Evolutionary conservation across 805 yeast species (phyloP).

Genomic region (Barnettozyma botsteinii): DNA sequence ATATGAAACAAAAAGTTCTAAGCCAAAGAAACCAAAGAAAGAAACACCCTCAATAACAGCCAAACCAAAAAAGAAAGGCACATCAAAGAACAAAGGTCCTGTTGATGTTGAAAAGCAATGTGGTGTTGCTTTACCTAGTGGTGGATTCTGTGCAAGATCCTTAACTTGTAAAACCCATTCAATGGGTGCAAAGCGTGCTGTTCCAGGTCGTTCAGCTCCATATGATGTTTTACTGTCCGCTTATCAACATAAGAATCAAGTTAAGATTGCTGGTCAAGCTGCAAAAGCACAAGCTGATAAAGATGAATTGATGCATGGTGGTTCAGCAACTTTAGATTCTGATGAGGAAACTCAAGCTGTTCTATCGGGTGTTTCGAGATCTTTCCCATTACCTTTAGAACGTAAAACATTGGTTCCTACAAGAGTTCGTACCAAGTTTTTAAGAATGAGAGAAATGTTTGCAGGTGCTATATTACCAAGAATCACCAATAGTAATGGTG

Average conservation of each 20-base stretch:
- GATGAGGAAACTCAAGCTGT: slow-evolving; percentile 93
- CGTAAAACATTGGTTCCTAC: slow-evolving; percentile 66
- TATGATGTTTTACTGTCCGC: slow-evolving; percentile 84
- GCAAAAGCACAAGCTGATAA: slow-evolving; percentile 75
- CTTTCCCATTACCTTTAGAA: slow-evolving; percentile 81
- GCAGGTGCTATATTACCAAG: slow-evolving; percentile 76
- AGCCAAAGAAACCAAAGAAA: slow-evolving; percentile 24
- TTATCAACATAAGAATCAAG: slow-evolving; percentile 89
- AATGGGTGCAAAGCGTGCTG: slow-evolving; percentile 97
- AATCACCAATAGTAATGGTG: slow-evolving; percentile 47
- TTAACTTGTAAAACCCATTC: slow-evolving; percentile 96
- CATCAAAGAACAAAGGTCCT: slow-evolving; percentile 66
- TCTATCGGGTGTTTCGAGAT: slow-evolving; percentile 77
- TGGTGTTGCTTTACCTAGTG: slow-evolving; percentile 90
- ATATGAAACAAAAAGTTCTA: slow-evolving; percentile 8
- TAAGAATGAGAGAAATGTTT: slow-evolving; percentile 91
- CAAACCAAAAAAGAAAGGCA: slow-evolving; percentile 36
- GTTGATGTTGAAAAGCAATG: slow-evolving; percentile 92
- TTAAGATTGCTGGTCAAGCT: slow-evolving; percentile 76
- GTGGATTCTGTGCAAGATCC: slow-evolving; percentile 95
- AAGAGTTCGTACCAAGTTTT: slow-evolving; percentile 61
- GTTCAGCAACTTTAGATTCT: slow-evolving; percentile 43
- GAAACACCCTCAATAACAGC: slow-evolving; percentile 10
- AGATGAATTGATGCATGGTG: slow-evolving; percentile 51
- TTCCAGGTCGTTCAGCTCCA: slow-evolving; percentile 87